Percentiles rank a stretch among this genome's conserved stretches.
Conservation (phyloP, 1,284 basidiomycete genomes). For the Sporisorium exsertum region DNA sequence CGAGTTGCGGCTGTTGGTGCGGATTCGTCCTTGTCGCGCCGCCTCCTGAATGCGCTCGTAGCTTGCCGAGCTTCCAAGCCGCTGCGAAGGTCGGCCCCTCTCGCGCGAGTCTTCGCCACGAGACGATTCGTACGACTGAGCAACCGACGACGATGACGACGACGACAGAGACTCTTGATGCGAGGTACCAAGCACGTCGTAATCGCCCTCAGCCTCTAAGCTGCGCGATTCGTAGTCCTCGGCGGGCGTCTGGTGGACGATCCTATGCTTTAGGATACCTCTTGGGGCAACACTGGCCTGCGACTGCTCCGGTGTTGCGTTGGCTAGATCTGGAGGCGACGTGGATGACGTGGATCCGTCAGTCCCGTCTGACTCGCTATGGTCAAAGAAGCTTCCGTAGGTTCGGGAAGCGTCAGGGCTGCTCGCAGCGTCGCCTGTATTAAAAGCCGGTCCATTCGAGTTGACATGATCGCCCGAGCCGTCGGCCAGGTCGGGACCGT, state of each 20-base stretch:
- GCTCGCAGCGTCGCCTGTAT: slow-evolving; percentile 56
- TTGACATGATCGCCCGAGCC: slow-evolving; percentile 31
- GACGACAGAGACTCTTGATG: slow-evolving; percentile 29
- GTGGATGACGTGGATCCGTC: slow-evolving; percentile 47
- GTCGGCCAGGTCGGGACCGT: slow-evolving; percentile 73
- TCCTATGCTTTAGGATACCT: slow-evolving; percentile 56
- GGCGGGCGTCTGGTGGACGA: slow-evolving; percentile 32
- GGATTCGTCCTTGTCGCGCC: slow-evolving; percentile 30
- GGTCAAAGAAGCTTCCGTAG: slow-evolving; percentile 55
- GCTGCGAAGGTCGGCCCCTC: slow-evolving; percentile 54
- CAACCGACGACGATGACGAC: slow-evolving; percentile 44
- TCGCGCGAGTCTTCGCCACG: slow-evolving; percentile 43
- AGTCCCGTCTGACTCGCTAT: slow-evolving; percentile 54
- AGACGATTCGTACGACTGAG: slow-evolving; percentile 35
- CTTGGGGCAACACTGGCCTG: slow-evolving; percentile 51
- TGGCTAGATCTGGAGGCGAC: slow-evolving; percentile 52
- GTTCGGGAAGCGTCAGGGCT: slow-evolving; percentile 51
- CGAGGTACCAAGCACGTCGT: slow-evolving; percentile 42
- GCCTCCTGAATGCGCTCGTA: slow-evolving; percentile 64
- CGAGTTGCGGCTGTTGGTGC: slow-evolving; percentile 45
- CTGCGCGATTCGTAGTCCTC: slow-evolving; percentile 44
- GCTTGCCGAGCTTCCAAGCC: slow-evolving; percentile 56
- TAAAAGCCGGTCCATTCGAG: slow-evolving; percentile 48
- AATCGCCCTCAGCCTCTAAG: slow-evolving; percentile 42
- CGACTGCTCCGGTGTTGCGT: slow-evolving; percentile 45